These are phyloP conservation scores for Hansfordia pulvinata DNA, from an alignment of 2,329 filamentous ascomycete species.

Conservation along the genomic window DNA sequence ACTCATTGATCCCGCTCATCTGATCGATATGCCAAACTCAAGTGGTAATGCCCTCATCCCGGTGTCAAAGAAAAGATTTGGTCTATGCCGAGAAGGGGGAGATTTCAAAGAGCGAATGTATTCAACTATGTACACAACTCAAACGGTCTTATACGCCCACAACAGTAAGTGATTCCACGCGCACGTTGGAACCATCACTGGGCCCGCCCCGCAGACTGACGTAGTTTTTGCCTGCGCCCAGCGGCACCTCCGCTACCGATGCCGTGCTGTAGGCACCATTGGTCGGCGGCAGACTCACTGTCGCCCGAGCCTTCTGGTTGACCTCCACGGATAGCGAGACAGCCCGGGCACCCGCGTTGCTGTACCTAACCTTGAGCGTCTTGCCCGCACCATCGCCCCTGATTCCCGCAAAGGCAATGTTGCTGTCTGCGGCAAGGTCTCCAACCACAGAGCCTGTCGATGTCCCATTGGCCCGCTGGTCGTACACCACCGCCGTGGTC, in stretches of 20 bases:
- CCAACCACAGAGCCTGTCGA: slow-evolving; percentile 13
- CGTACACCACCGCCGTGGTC: slow-evolving; percentile 10
- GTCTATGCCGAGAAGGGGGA: too few relatives aligned
- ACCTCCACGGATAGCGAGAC: slow-evolving; percentile 9
- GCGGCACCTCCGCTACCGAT: slow-evolving; percentile 4
- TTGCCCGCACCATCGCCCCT: slow-evolving; percentile 6
- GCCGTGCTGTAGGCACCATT: slow-evolving; percentile 6
- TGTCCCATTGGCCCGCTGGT: slow-evolving; percentile 8
- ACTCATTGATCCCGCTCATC: too few relatives aligned
- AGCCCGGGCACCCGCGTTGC: slow-evolving; percentile 7
- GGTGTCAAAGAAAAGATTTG: too few relatives aligned
- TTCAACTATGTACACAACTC: background rate
- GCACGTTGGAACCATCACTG: slow-evolving; percentile 7
- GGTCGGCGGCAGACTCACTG: slow-evolving; percentile 8
- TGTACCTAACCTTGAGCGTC: slow-evolving; percentile 10
- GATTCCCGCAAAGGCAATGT: slow-evolving; percentile 15
- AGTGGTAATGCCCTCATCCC: too few relatives aligned
- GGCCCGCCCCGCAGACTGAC: slow-evolving; percentile 11
- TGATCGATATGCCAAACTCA: too few relatives aligned
- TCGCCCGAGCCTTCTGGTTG: slow-evolving; percentile 9
- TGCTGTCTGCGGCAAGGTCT: slow-evolving; percentile 10
- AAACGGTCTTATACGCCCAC: slow-evolving; percentile 4
- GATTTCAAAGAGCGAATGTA: background rate
- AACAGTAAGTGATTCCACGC: slow-evolving; percentile 12
- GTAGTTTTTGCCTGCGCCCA: slow-evolving; percentile 15